Conservation (phyloP, 2,329 filamentous ascomycete species). For the Botryosphaeria agaves region DNA sequence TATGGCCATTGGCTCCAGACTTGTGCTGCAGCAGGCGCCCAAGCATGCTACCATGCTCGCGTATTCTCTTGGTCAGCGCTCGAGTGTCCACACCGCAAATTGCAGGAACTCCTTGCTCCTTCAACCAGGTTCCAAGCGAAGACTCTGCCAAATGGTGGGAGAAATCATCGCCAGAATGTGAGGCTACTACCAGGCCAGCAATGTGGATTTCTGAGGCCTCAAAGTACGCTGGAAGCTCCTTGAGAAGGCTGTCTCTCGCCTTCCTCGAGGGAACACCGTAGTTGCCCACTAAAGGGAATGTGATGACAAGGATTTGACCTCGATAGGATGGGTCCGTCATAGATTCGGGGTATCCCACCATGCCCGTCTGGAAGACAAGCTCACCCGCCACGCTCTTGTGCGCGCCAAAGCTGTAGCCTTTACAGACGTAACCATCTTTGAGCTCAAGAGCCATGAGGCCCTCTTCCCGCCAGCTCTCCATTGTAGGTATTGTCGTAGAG, state of each 20-base stretch:
- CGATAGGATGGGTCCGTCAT: conserved; percentile 77
- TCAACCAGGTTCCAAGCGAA: conserved; percentile 85
- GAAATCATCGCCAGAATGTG: conserved; percentile 87
- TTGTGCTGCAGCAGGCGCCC: conserved; percentile 72
- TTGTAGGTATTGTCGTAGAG: too few species aligned
- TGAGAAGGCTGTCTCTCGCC: conserved; percentile 65
- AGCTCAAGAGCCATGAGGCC: conserved; percentile 75
- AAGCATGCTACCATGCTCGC: conserved; percentile 90
- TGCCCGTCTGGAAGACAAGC: conserved; percentile 97
- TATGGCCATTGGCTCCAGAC: conserved; percentile 15
- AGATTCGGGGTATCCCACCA: conserved; percentile 96
- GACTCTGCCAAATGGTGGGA: conserved; percentile 86
- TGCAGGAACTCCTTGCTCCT: conserved; percentile 85
- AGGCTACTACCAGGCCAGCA: conserved; percentile 75
- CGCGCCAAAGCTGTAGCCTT: conserved; percentile 92
- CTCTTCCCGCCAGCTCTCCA: conserved; percentile 28
- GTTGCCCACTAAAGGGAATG: conserved; percentile 89
- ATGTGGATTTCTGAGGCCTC: conserved; percentile 89
- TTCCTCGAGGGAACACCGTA: conserved; percentile 90
- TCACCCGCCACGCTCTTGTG: conserved; percentile 89
- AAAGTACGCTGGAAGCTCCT: conserved; percentile 79
- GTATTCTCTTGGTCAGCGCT: conserved; percentile 83
- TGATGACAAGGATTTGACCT: conserved; percentile 90
- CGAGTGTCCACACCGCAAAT: conserved; percentile 93
- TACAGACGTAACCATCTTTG: conserved; percentile 69